These are phyloP conservation scores for Xylariaceae sp. DNA, from an alignment of 2,329 filamentous ascomycete genomes.

Conservation along the genomic window DNA sequence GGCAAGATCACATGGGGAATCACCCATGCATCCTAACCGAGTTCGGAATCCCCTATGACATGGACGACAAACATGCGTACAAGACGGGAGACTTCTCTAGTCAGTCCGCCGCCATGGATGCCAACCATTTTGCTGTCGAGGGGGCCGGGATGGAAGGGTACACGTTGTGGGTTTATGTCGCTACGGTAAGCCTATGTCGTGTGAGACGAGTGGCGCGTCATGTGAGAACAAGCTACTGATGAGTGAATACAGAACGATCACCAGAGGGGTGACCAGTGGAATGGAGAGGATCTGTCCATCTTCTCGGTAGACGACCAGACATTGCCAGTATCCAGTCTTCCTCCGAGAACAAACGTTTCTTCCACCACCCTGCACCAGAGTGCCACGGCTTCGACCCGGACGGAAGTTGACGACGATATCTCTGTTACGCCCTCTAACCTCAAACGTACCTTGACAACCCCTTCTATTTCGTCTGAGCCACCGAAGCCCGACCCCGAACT, in stretches of 20 bases:
- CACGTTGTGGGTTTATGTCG: conserved; percentile 82
- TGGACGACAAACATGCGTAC: conserved; percentile 95
- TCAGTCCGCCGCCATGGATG: conserved; percentile 87
- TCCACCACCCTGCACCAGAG: conserved; percentile 42
- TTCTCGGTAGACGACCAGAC: conserved; percentile 75
- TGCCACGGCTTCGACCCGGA: conserved; percentile 29
- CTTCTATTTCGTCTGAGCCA: conserved; percentile 56
- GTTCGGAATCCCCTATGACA: conserved; percentile 97
- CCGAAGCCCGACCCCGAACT: conserved; percentile 51
- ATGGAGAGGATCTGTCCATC: conserved; percentile 93
- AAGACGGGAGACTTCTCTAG: conserved; percentile 92
- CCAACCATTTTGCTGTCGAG: conserved; percentile 90
- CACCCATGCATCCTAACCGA: conserved; percentile 89
- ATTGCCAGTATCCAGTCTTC: conserved; percentile 47
- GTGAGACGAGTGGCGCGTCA: too few relatives aligned
- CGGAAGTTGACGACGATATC: conserved; percentile 45
- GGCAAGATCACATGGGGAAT: conserved; percentile 78
- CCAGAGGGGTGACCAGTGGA: conserved; percentile 89
- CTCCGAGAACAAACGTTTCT: conserved; percentile 38
- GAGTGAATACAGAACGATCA: conserved; percentile 64
- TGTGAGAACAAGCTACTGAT: not conserved
- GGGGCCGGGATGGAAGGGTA: conserved; percentile 78
- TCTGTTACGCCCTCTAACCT: conserved; percentile 71
- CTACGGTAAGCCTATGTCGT: conserved; percentile 45
- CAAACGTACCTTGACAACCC: conserved; percentile 63